Conservation (phyloP, 345 rosid genomes). For the Rhodomyrtus tomentosa region DNA sequence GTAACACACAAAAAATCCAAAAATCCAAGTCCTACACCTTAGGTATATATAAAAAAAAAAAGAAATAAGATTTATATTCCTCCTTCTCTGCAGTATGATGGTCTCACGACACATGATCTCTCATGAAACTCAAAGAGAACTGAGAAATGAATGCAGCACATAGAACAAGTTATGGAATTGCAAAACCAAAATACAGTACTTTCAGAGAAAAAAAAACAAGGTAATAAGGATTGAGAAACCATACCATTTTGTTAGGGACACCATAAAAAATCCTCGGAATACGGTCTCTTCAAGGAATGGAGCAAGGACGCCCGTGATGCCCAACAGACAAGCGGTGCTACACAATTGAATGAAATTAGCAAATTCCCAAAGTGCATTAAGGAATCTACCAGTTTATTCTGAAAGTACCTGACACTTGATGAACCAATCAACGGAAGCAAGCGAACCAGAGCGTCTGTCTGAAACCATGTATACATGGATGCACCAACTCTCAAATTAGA, state of each 20-base stretch:
- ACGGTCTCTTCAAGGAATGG: conserved; percentile 92
- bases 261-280: conserved; percentile 95
- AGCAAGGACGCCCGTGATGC: conserved; percentile 80
- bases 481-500: not conserved
- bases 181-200: not conserved
- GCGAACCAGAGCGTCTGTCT: conserved; percentile 60
- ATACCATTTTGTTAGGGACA: conserved; percentile 87
- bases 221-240: not conserved
- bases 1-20: not conserved
- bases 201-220: not conserved
- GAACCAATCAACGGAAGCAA: conserved; percentile 71
- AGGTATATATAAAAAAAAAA: not conserved
- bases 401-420: conserved; percentile 42
- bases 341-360: not conserved
- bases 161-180: not conserved
- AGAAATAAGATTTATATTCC: not conserved
- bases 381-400: not conserved
- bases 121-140: not conserved
- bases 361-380: not conserved
- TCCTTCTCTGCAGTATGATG: not conserved
- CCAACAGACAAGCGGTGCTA: conserved; percentile 88
- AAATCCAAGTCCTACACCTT: not conserved
- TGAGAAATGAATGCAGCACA: not conserved
- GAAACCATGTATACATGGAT: conserved; percentile 7
- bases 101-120: not conserved